Evolutionary conservation across 1,139 yeast species (phyloP).

Genomic region (Suhomyces terraborum): DNA sequence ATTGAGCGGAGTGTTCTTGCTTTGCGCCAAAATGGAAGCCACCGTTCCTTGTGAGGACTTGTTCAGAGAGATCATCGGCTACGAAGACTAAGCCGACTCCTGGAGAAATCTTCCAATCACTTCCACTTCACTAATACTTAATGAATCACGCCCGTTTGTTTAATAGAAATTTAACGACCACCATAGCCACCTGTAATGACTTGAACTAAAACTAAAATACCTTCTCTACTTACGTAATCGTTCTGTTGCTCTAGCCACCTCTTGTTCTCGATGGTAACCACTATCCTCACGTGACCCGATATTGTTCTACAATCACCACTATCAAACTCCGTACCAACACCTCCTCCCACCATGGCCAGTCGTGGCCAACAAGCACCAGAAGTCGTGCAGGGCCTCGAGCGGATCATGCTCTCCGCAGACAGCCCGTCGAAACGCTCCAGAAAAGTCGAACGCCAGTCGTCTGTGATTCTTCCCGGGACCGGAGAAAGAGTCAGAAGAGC

Average conservation of each 20-base stretch:
- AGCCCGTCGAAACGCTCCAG: constrained; percentile 6
- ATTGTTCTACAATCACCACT: neutral
- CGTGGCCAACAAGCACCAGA: neutral
- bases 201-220: too few species aligned
- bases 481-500: constrained; percentile 43
- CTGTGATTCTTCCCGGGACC: constrained; percentile 44
- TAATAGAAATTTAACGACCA: constrained; percentile 9
- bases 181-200: constrained; percentile 1
- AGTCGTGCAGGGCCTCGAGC: neutral
- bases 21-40: constrained; percentile 86
- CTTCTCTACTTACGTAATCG: neutral
- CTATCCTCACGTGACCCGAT: neutral
- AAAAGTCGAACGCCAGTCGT: constrained; percentile 26
- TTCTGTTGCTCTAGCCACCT: too few species aligned
- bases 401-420: neutral
- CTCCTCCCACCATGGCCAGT: constrained; percentile 1
- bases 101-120: too few species aligned
- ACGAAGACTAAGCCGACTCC: constrained; percentile 22
- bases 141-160: constrained; percentile 13
- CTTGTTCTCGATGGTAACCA: neutral
- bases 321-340: neutral
- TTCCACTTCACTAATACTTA: constrained; percentile 12
- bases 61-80: constrained; percentile 73
- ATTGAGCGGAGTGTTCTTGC: constrained; percentile 87
- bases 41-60: constrained; percentile 78